Base-by-base conservation (phyloP, 805 yeast genomes). In the Lipomyces yamanashiensis region DNA sequence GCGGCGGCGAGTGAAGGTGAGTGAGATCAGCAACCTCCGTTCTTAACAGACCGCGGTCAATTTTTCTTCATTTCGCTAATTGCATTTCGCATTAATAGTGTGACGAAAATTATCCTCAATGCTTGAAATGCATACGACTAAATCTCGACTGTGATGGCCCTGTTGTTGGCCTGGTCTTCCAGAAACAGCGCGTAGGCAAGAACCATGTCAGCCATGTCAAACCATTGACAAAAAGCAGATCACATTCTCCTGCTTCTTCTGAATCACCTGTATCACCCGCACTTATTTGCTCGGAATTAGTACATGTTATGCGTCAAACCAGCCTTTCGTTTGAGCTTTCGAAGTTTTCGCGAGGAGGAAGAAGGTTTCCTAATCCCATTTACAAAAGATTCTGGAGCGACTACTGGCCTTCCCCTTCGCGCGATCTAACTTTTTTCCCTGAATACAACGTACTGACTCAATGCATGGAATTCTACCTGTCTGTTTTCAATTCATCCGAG, bases 1-100 rank as follows among this genome's bases (percentile, higher is more conserved):
- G 36, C 40, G 54, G 12, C 40, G 54, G 43, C 15, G 43, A 17
- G 41, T 50, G 13, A 50, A 50, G 23, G 54, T 50, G 8, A 34
- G 54, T 36, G 13, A 12, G n/a, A 5, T 5, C n/a, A 3, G 41
- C 41, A 39, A 39, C 41, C 7, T 39, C n/a, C 13, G 13, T 15
- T 39, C 13, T 15, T 6, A 12, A 39, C n/a, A 39, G n/a, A 2
- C 7, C 13, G 41, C n/a, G 41, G 7, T 6, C n/a, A 39, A 12
- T 39, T 39, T 39, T 39, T 39, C 2, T 2, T 39, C 2, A 39
- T 39, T 39, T 39, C 7, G 13, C 41, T 12, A 3, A 15, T 15
- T 39, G 2, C 41, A 15, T 12, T 39, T 39, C 12, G 13, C n/a
- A 12, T 15, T 39, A 3, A 2, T 13, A 44, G 48, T 44, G 48